Conservation (phyloP, 169 alveolate genomes). For the Babesia divergens region DNA sequence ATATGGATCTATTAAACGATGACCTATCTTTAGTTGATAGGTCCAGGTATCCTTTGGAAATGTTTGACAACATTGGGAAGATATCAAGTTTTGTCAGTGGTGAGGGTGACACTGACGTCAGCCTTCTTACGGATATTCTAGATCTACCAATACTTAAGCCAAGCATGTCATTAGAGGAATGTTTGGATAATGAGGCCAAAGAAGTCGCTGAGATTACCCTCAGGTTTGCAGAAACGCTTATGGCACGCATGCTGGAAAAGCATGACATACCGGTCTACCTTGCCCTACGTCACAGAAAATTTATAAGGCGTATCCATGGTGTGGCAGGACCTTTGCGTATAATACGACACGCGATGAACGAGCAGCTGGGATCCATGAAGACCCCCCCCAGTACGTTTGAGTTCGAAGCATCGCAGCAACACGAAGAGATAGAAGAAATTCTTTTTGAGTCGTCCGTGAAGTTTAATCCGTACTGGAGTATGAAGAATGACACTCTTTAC, state of each 20-base stretch:
- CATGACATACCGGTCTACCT: constrained; percentile 33
- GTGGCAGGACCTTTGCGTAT: background rate
- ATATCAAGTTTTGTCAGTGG: background rate
- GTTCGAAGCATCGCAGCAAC: background rate
- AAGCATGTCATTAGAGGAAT: constrained; percentile 32
- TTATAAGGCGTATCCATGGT: constrained; percentile 2
- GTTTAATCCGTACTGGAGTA: constrained; percentile 49
- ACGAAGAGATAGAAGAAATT: constrained; percentile 60
- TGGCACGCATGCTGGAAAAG: constrained; percentile 41
- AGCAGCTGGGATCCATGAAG: background rate
- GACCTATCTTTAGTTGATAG: constrained; percentile 13
- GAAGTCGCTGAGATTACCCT: constrained; percentile 26
- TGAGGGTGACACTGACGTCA: background rate
- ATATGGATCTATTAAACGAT: constrained; percentile 9
- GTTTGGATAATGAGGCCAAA: constrained; percentile 19
- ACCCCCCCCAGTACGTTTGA: background rate
- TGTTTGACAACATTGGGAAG: constrained; percentile 33
- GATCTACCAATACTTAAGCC: constrained; percentile 2
- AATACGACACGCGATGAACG: constrained; percentile 16
- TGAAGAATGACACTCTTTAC: constrained; percentile 61
- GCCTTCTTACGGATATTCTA: background rate
- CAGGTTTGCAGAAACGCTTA: constrained; percentile 4
- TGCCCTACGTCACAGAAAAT: background rate
- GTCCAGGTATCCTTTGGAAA: constrained; percentile 39
- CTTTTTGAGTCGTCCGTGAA: constrained; percentile 42